phyloP scores from a whole-genome alignment of 2,329 filamentous ascomycete genomes.

The Nannizziopsis barbatae region DNA sequence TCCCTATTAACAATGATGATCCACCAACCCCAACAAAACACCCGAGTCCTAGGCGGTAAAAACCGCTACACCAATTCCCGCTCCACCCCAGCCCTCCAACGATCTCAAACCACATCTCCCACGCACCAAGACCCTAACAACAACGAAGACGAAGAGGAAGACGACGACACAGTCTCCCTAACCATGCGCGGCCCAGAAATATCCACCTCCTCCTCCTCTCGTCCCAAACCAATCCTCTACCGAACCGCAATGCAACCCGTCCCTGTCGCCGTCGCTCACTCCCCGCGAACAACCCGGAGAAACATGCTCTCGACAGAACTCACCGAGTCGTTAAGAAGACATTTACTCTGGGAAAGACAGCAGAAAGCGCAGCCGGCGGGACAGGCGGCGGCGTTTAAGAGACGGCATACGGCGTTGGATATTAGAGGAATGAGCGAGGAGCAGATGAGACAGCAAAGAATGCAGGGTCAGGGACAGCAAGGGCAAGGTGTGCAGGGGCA shows the following conservation, averaged over 20 bases:
- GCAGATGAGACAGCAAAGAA: slow-evolving; percentile 40
- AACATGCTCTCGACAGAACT: slow-evolving; percentile 95
- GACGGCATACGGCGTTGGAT: slow-evolving; percentile 81
- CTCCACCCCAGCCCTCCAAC: slow-evolving; percentile 36
- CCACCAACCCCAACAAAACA: slow-evolving; percentile 59
- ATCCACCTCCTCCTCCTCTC: too few relatives aligned
- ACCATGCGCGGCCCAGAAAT: slow-evolving; percentile 49
- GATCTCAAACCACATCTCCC: slow-evolving; percentile 50
- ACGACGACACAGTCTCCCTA: slow-evolving; percentile 53
- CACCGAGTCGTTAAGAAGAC: slow-evolving; percentile 80
- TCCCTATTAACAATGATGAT: slow-evolving; percentile 87
- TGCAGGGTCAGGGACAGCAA: slow-evolving; percentile 18
- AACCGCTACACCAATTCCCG: slow-evolving; percentile 20
- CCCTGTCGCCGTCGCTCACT: slow-evolving; percentile 73
- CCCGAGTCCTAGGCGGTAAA: slow-evolving; percentile 48
- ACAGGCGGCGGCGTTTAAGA: slow-evolving; percentile 66
- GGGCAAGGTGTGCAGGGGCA: slow-evolving; percentile 15
- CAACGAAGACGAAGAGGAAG: slow-evolving; percentile 21
- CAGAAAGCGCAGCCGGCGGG: slow-evolving; percentile 70
- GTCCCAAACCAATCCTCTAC: slow-evolving; percentile 71
- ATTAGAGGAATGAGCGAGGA: slow-evolving; percentile 39
- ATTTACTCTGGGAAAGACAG: slow-evolving; percentile 88
- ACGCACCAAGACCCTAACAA: slow-evolving; percentile 50
- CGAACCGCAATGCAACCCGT: slow-evolving; percentile 58
- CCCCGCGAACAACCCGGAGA: slow-evolving; percentile 78